Base-by-base conservation (phyloP, 768 basidiomycete genomes). In the Kwoniella bestiolae region DNA sequence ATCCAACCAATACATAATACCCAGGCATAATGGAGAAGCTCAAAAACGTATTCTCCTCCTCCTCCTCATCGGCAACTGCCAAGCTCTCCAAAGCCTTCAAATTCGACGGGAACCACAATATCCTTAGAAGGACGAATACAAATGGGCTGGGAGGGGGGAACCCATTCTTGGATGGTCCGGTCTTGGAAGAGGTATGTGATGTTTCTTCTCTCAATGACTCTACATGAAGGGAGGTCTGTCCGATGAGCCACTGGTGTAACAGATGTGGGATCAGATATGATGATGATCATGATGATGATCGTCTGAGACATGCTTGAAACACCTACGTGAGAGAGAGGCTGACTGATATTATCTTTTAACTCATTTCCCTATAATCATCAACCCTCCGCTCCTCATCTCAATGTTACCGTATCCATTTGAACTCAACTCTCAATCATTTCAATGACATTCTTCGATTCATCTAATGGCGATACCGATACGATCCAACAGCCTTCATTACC, bases 71-170 rank as follows among this genome's bases (percentile, higher is more conserved):
- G 21, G 41, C 57, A 14, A 35, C 60, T 3, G 57, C 63, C 3
- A 77, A 75, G 56, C 59, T 74, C 5, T 60, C 71, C 41, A 74
- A 74, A 53, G 71, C 73, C 2, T 77, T 77, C 69, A 61, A 60
- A 21, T 74, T 73, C 60, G 62, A 77, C 50, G 66, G 64, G 18
- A 56, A 69, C 5, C 64, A 59, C 18, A 69, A 67, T 32, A 72
- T 75, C 16, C 34, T 75, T 26, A 46, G 53, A 16, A 56, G 57
- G 26, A 44, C 47, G 5, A 52, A 57, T 6, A 56, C 68, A 16
- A 59, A 59, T 35, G 61, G 50, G 31, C 14, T 56, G 34, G 50
- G 55, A 16, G 55, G 38, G 28, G 51, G 67, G n/a, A 66, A 77
- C 31, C 76, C 74, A 11, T 78, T 78, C 52, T 25, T 60, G 18